Evolutionary conservation across 2,329 filamentous ascomycete genomes (phyloP).

Genomic region (Colletotrichum tabaci): DNA sequence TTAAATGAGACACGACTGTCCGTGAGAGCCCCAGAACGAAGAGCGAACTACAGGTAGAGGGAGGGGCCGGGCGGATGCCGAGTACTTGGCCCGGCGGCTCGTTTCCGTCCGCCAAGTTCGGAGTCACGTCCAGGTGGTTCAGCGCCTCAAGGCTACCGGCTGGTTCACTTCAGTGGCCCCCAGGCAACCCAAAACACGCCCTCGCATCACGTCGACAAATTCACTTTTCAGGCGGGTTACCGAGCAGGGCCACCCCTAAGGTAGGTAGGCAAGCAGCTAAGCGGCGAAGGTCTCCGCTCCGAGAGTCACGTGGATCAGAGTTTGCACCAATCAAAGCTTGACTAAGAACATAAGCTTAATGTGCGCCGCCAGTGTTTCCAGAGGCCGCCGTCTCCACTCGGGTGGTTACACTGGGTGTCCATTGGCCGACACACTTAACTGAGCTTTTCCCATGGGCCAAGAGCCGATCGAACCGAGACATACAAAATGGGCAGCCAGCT

Average conservation of each 20-base stretch:
- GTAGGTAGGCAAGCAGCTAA: too few relatives aligned
- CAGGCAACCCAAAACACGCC: slow-evolving; percentile 2
- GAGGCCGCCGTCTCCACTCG: slow-evolving; percentile 21
- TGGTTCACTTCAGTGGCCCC: not conserved
- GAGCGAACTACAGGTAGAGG: too few relatives aligned
- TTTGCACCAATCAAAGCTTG: slow-evolving; percentile 3
- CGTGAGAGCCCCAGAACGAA: too few relatives aligned
- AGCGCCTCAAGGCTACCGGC: too few relatives aligned
- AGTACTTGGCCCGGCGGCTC: slow-evolving; percentile 36
- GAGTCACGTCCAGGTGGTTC: not conserved
- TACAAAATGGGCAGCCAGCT: not conserved
- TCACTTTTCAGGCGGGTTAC: not conserved
- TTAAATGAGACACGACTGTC: not conserved
- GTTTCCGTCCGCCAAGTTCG: slow-evolving; percentile 33
- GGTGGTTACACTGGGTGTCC: fast-evolving
- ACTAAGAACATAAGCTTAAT: slow-evolving; percentile 36
- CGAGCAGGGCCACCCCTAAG: too few relatives aligned
- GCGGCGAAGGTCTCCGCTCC: too few relatives aligned
- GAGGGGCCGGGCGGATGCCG: slow-evolving; percentile 1
- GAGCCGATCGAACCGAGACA: slow-evolving; percentile 24
- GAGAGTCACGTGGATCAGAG: slow-evolving; percentile 4
- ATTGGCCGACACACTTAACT: not conserved
- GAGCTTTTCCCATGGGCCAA: not conserved
- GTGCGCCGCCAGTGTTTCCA: slow-evolving; percentile 9
- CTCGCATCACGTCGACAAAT: not conserved